phyloP scores from a whole-genome alignment of 192 early-diverging fungal species.

The Linderina pennispora region DNA sequence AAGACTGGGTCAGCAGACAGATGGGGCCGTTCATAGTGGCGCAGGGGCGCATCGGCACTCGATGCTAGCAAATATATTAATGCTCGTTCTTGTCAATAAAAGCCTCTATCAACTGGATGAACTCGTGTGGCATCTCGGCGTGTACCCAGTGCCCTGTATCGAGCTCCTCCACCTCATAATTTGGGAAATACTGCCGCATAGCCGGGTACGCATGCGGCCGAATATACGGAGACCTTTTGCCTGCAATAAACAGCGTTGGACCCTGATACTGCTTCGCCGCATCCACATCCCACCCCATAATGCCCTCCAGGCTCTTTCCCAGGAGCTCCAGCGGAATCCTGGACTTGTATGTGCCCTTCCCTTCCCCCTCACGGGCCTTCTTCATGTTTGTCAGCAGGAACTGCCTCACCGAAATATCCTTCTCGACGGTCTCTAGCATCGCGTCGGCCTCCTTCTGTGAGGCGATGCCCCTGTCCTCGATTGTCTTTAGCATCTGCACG shows the following conservation, averaged over 20 bases:
- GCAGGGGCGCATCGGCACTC: no score
- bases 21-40: no score
- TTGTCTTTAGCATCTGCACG: constrained; percentile 51
- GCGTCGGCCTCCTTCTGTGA: constrained; percentile 58
- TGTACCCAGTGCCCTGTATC: constrained; percentile 95
- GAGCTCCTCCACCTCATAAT: constrained; percentile 54
- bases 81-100: constrained; percentile 29
- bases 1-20: no score
- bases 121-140: constrained; percentile 64
- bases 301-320: constrained; percentile 43
- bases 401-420: constrained; percentile 56
- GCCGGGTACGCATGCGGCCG: constrained; percentile 41
- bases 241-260: constrained; percentile 79
- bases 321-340: constrained; percentile 73
- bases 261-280: constrained; percentile 45
- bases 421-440: constrained; percentile 48
- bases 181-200: constrained; percentile 71
- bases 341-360: constrained; percentile 48
- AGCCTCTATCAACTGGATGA: constrained; percentile 48
- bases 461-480: constrained; percentile 43
- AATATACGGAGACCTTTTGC: constrained; percentile 63
- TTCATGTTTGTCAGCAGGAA: constrained; percentile 94
- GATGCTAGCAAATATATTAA: neutral
- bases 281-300: constrained; percentile 50
- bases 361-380: constrained; percentile 22